A percentile compares a stretch with the other conserved stretches of the same genome.
Evolutionary conservation across 78 protist species (phyloP).

Genomic region (Protostelium mycophagum): DNA sequence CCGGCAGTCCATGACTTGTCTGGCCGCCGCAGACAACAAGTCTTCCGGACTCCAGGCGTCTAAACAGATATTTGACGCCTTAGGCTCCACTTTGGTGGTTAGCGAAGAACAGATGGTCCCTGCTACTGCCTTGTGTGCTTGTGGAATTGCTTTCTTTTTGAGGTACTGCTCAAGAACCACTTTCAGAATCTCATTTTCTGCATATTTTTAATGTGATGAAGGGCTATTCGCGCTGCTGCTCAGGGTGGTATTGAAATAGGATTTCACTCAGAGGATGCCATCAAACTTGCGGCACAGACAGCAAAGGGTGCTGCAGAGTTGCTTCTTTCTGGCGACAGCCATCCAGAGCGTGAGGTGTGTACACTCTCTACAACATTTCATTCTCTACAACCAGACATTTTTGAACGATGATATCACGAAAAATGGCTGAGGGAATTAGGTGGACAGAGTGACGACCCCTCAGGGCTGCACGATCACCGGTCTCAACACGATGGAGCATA

Average conservation of each 20-base stretch:
- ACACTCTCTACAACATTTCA: background rate
- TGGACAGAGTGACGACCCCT: conserved; percentile 16
- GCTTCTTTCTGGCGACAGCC: conserved; percentile 19
- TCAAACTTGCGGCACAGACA: conserved; percentile 54
- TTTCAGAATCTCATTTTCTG: background rate
- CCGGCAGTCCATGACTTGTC: conserved; percentile 58
- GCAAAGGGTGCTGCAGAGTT: conserved; percentile 63
- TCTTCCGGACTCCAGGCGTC: conserved; percentile 19
- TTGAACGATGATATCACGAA: too few species aligned
- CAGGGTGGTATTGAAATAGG: conserved; percentile 68
- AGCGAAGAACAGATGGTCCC: conserved; percentile 60
- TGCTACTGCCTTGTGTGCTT: conserved; percentile 64
- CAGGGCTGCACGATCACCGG: conserved; percentile 63
- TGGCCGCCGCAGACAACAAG: conserved; percentile 21
- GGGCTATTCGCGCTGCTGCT: conserved; percentile 37
- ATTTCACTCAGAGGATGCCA: conserved; percentile 55
- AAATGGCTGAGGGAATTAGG: too few species aligned
- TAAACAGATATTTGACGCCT: conserved; percentile 15
- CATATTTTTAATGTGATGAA: background rate
- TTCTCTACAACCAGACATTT: background rate
- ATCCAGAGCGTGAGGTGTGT: conserved; percentile 53
- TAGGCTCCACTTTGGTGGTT: conserved; percentile 21
- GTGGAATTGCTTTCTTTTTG: conserved; percentile 62
- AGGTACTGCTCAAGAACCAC: background rate
- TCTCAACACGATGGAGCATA: conserved; percentile 56